phyloP scores from a whole-genome alignment of 2,329 filamentous ascomycete species.

The Talaromyces islandicus region DNA sequence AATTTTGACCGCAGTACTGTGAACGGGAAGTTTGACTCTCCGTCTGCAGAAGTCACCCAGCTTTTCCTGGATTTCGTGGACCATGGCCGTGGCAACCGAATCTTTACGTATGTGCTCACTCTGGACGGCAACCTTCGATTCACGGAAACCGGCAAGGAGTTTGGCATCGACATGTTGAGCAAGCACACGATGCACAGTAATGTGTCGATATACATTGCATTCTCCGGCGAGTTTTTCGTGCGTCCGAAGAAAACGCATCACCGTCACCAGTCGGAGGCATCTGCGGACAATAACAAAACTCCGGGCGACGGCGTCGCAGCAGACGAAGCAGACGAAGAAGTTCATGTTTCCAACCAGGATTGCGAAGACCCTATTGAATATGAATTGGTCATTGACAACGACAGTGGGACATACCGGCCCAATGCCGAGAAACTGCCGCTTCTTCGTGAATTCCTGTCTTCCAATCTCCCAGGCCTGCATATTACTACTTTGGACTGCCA shows the following conservation, averaged over 20 bases:
- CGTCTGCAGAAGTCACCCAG: constrained; percentile 64
- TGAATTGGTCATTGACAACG: constrained; percentile 90
- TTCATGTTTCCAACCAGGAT: background rate
- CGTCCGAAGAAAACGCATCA: constrained; percentile 55
- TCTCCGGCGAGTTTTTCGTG: constrained; percentile 88
- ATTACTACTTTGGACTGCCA: constrained; percentile 69
- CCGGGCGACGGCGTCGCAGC: background rate
- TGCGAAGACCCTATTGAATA: constrained; percentile 57
- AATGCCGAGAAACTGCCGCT: constrained; percentile 69
- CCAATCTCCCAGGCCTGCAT: constrained; percentile 71
- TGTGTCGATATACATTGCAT: constrained; percentile 85
- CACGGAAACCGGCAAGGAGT: constrained; percentile 93
- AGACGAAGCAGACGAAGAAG: background rate
- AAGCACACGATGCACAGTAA: constrained; percentile 98
- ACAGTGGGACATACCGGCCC: constrained; percentile 87
- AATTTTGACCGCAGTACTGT: constrained; percentile 75
- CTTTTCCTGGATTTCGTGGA: constrained; percentile 83
- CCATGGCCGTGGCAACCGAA: constrained; percentile 75
- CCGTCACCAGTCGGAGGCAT: constrained; percentile 31
- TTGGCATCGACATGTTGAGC: constrained; percentile 84
- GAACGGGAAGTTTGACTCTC: constrained; percentile 61
- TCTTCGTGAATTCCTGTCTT: constrained; percentile 63
- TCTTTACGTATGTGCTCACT: constrained; percentile 89
- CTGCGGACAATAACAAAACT: background rate
- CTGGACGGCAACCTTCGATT: constrained; percentile 83